Evolutionary conservation across 225 moss, liverwort and hornwort genomes (phyloP).

Genomic region (Sphagnum contortum): DNA sequence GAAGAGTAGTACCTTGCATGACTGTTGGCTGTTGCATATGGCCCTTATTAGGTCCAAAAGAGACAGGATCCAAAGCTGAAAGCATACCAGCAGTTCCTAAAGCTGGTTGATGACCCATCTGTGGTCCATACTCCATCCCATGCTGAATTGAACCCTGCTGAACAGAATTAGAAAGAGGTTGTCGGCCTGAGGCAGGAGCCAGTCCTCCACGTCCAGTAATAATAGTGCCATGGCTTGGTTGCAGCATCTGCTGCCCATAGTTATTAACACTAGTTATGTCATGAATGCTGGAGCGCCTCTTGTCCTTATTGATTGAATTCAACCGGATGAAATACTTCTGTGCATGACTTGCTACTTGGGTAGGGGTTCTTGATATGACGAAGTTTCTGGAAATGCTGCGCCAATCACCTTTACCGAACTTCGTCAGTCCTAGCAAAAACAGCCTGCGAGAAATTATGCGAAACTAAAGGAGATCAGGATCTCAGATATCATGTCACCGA

Average conservation of each 20-base stretch:
- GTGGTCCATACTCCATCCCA: slow-evolving; percentile 18
- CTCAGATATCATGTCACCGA: not conserved
- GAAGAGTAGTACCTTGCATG: slow-evolving; percentile 64
- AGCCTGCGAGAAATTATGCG: slow-evolving; percentile 30
- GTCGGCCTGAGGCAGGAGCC: slow-evolving; percentile 86
- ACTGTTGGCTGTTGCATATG: slow-evolving; percentile 60
- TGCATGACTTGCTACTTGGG: slow-evolving; percentile 94
- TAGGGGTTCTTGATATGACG: slow-evolving; percentile 84
- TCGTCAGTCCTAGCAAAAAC: slow-evolving; percentile 74
- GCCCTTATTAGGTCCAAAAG: slow-evolving; percentile 46
- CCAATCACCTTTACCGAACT: slow-evolving; percentile 97
- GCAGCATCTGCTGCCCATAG: slow-evolving; percentile 30
- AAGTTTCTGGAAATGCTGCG: slow-evolving; percentile 88
- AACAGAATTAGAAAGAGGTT: slow-evolving; percentile 18
- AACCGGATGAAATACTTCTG: slow-evolving; percentile 91
- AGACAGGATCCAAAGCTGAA: slow-evolving; percentile 53
- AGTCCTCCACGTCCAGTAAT: slow-evolving; percentile 25
- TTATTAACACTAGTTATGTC: slow-evolving; percentile 86
- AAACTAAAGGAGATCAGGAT: not conserved
- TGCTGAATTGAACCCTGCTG: slow-evolving; percentile 49
- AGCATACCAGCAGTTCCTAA: slow-evolving; percentile 56
- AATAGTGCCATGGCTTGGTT: not conserved
- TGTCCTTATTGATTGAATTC: slow-evolving; percentile 89
- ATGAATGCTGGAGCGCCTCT: slow-evolving; percentile 88
- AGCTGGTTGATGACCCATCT: slow-evolving; percentile 34